Conservation (phyloP, 345 rosid genomes). For the Cardamine resedifolia region DNA sequence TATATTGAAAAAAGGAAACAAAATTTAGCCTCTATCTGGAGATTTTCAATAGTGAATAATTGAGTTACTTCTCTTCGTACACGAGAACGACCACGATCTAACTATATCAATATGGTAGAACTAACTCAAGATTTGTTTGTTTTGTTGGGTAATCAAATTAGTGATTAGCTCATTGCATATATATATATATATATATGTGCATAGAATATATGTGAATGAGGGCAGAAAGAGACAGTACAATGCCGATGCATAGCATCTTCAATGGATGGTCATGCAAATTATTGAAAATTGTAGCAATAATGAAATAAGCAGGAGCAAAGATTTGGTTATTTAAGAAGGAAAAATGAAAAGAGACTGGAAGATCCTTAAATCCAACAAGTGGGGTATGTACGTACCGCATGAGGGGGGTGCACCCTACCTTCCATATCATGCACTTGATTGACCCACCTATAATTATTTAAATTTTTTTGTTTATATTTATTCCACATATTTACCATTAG, state of each 20-base stretch:
- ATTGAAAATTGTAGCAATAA: conserved; percentile 15
- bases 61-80: not conserved
- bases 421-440: conserved; percentile 34
- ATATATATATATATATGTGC: too few species aligned
- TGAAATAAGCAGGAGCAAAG: conserved; percentile 16
- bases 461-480: not conserved
- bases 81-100: not conserved
- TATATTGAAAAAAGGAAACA: not conserved
- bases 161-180: not conserved
- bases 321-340: not conserved
- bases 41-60: not conserved
- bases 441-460: not conserved
- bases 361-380: conserved; percentile 44
- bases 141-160: not conserved
- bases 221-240: conserved; percentile 19
- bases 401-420: conserved; percentile 39
- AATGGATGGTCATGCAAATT: conserved; percentile 9
- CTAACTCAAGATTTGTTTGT: not conserved
- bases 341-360: not conserved
- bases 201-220: not conserved
- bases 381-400: conserved; percentile 35
- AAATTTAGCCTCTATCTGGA: not conserved
- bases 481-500: not conserved
- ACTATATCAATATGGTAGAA: not conserved
- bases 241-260: conserved; percentile 26